Evolutionary conservation across 768 basidiomycete species (phyloP).

Genomic region (Cyathus striatus): DNA sequence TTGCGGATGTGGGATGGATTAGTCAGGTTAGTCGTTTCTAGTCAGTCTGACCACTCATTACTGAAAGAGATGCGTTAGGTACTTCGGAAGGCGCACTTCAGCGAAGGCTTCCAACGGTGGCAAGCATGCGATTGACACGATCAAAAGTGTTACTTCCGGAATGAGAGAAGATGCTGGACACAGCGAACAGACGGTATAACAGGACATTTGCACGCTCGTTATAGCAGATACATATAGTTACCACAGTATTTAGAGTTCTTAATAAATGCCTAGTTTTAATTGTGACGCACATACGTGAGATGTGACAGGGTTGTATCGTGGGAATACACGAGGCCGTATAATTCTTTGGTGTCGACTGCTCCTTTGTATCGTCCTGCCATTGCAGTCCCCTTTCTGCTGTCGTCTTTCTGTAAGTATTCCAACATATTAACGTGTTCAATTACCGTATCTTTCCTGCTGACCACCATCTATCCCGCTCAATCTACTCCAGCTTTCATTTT

Average conservation of each 20-base stretch:
- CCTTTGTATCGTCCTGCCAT: conserved; percentile 42
- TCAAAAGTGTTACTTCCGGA: conserved; percentile 23
- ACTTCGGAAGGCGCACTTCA: conserved; percentile 41
- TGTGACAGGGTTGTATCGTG: conserved; percentile 30
- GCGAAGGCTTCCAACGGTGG: conserved; percentile 13
- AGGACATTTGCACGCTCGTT: too few species aligned
- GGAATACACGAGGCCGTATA: conserved; percentile 33
- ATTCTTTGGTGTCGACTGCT: conserved; percentile 38
- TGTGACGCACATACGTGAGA: conserved; percentile 33
- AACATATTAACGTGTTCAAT: too few species aligned
- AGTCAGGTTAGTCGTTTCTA: conserved; percentile 31
- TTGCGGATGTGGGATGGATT: conserved; percentile 51
- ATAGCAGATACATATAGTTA: too few species aligned
- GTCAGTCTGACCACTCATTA: conserved; percentile 4
- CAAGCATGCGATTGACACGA: conserved; percentile 16
- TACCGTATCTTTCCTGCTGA: too few species aligned
- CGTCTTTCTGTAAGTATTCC: conserved; percentile 23
- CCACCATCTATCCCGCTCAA: too few species aligned
- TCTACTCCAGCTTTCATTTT: conserved; percentile 17
- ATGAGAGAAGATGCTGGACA: conserved; percentile 10
- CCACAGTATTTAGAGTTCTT: too few species aligned
- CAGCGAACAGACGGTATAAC: neutral
- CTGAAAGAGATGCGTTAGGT: conserved; percentile 19
- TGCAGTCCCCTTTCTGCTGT: conserved; percentile 24
- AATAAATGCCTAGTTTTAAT: neutral